Base-by-base conservation (phyloP, 2,329 filamentous ascomycete genomes). In the Claviceps pazoutovae region DNA sequence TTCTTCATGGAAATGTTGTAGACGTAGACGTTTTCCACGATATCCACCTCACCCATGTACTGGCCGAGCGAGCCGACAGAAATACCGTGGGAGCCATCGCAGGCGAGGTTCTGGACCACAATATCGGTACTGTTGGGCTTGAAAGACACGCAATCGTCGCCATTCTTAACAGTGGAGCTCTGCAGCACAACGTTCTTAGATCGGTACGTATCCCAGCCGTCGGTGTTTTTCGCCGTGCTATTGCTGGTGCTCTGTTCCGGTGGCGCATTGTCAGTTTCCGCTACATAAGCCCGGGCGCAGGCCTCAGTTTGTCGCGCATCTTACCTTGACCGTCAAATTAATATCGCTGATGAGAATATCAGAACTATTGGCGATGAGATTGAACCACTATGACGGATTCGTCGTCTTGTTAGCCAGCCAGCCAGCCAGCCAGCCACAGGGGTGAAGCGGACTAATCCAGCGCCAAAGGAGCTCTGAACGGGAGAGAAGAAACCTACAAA, bases 121-220 rank as follows among this genome's bases (percentile, higher is more conserved):
- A 86, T 77, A 56, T 84, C 75, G 44, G 81, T 86, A 58, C 75
- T 81, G 63, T 86, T 87, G 17, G 83, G 83, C 65, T 87, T 87
- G 73, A 87, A 86, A 0, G 81, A 82, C 13, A 87, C 80, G 54
- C 84, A 87, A 61, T 88, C 77, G 61, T 86, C 82, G 38, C 78
- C 79, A 57, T 84, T 84, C 62, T 78, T 71, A 56, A 82, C 75
- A 26, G 75, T 64, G 0, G 78, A 84, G 61, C 86, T 78, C 59
- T 86, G 82, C 38, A 86, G 84, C 0, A 82, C 75, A 38, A 86
- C 72, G 48, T 77, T 74, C 23, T 72, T 67, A 13, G 75, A 79
- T 7, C 80, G 76, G 60, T 84, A 82, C 1, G 76, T 82, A 56
- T 83, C 78, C 76, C 77, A 80, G 38, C 77, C 80, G 60, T 84